A percentile compares a stretch with the other conserved stretches of the same genome.
Conservation (phyloP, 2,329 filamentous ascomycete genomes). For the Cladophialophora immunda region DNA sequence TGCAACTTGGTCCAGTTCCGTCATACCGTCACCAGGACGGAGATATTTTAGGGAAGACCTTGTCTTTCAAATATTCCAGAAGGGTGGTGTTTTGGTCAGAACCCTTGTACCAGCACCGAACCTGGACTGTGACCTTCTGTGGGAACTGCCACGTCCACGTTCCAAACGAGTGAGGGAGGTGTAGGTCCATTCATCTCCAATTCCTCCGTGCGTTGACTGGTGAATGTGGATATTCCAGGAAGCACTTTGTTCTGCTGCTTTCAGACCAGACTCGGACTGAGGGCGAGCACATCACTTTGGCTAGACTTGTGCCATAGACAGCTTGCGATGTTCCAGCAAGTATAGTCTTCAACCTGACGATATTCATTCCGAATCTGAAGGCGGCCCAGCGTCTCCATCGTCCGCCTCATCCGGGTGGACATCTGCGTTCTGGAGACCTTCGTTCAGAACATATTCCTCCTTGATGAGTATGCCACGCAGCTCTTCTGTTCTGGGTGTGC, state of each 20-base stretch:
- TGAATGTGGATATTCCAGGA: not conserved
- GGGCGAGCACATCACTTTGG: not conserved
- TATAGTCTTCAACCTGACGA: not conserved
- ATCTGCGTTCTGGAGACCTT: constrained; percentile 49
- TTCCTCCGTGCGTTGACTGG: not conserved
- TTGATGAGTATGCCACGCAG: constrained; percentile 53
- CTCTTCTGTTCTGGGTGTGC: constrained; percentile 52
- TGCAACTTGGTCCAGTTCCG: not conserved
- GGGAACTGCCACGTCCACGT: not conserved
- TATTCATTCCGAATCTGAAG: constrained; percentile 38
- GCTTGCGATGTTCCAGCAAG: not conserved
- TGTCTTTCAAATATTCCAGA: not conserved
- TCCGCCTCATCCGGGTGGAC: constrained; percentile 48
- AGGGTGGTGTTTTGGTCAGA: not conserved
- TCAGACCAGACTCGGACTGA: not conserved
- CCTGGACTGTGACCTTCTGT: not conserved
- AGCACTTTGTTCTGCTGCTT: not conserved
- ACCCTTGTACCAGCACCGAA: not conserved
- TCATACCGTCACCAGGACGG: not conserved
- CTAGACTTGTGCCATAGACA: not conserved
- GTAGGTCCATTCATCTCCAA: not conserved
- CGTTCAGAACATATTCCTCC: constrained; percentile 57
- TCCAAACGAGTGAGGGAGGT: not conserved
- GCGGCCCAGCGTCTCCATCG: constrained; percentile 37
- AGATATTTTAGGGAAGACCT: not conserved